These are phyloP conservation scores for Sclerotinia borealis DNA, from an alignment of 2,329 filamentous ascomycete species.

Conservation along the genomic window DNA sequence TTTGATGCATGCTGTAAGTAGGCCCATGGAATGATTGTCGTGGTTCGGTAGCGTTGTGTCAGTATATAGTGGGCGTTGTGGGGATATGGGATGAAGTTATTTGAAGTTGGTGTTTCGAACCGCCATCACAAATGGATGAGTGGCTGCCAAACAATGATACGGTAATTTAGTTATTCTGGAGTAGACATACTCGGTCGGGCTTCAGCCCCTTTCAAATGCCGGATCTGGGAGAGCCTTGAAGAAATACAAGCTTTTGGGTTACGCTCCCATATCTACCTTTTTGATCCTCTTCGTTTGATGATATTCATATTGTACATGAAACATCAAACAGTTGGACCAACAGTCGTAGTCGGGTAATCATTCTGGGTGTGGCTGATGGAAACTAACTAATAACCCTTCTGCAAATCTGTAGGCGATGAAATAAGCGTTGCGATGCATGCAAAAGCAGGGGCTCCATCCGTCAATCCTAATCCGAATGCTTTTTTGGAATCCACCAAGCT, in stretches of 20 bases:
- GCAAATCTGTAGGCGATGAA: conserved; percentile 1
- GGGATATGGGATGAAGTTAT: background rate
- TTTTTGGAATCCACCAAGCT: conserved; percentile 5
- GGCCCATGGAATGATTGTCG: background rate
- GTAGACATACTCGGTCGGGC: background rate
- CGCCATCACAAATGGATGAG: background rate
- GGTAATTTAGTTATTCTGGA: background rate
- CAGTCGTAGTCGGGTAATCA: background rate
- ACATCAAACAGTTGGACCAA: background rate
- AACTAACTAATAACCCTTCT: conserved; percentile 2
- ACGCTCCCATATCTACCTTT: background rate
- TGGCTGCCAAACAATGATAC: background rate
- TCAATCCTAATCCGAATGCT: conserved; percentile 2
- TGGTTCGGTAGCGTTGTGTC: background rate
- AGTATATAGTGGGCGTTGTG: background rate
- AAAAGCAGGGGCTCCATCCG: background rate
- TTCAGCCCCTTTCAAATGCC: background rate
- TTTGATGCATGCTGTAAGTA: background rate
- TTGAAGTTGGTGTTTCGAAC: background rate
- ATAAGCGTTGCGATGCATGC: background rate
- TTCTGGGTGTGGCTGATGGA: background rate
- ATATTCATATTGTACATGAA: background rate
- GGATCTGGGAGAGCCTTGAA: background rate
- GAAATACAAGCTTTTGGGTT: background rate
- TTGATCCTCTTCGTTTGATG: conserved; percentile 1